Conservation (phyloP, 2,329 filamentous ascomycete genomes). For the Tolypocladium sp. region DNA sequence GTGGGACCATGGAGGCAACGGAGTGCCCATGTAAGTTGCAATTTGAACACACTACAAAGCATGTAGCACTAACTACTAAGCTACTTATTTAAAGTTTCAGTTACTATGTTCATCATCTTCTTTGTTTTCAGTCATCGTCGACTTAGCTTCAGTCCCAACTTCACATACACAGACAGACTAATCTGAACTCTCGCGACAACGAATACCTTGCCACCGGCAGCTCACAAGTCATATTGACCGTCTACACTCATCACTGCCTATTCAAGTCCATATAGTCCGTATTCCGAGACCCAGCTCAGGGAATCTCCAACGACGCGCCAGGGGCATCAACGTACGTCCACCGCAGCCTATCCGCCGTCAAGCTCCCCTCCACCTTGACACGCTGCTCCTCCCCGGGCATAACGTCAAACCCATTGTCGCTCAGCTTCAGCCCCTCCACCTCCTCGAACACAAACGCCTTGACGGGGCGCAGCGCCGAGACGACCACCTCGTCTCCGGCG, state of each 20-base stretch:
- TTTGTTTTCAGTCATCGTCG: too few relatives aligned
- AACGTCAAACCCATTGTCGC: conserved; percentile 50
- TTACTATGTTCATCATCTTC: too few relatives aligned
- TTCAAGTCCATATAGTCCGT: background rate
- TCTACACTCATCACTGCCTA: background rate
- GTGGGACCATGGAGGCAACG: background rate
- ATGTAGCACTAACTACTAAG: too few relatives aligned
- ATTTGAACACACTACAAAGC: background rate
- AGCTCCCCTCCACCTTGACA: conserved; percentile 7
- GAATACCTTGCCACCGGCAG: too few relatives aligned
- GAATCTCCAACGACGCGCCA: conserved; percentile 5
- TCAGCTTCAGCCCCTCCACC: conserved; percentile 32
- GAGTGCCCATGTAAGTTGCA: background rate
- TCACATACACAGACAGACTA: too few relatives aligned
- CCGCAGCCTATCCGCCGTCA: conserved; percentile 3
- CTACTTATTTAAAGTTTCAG: too few relatives aligned
- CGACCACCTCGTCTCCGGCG: conserved; percentile 11
- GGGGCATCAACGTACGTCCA: conserved; percentile 9
- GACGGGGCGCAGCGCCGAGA: conserved; percentile 35
- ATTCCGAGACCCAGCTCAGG: background rate
- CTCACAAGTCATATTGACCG: too few relatives aligned
- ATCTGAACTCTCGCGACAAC: too few relatives aligned
- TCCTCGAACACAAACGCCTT: conserved; percentile 49
- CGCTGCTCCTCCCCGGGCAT: conserved; percentile 34
- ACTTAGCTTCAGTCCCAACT: too few relatives aligned